Base-by-base conservation (phyloP, 2,329 filamentous ascomycete species). In the Furcasterigmium furcatum region DNA sequence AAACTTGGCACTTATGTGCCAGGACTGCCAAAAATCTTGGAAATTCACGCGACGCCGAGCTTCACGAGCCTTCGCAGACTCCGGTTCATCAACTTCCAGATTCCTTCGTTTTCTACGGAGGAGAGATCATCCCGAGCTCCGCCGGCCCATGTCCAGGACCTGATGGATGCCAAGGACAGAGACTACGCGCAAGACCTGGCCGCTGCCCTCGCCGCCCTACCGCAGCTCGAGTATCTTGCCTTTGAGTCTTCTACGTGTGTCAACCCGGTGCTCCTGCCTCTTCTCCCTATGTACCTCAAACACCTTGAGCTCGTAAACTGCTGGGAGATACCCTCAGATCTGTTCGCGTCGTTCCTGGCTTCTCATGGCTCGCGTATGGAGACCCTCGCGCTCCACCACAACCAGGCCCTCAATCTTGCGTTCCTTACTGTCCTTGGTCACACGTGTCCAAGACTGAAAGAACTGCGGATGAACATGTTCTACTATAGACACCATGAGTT, bases 231-330 rank as follows among this genome's bases (percentile, higher is more conserved):
- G 45, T 78, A 84, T 45, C 68, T 96, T 10, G 73, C 83, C 2
- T 84, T 96, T 52, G 82, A 91, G 57, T 85, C 85, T 8, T 95
- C 85, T 36, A 85, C 83, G 3, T 73, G 88, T 27, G 76, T 90
- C 47, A 87, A 87, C 57, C 77, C 82, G 8, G 71, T 73, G 9
- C 72, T 95, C 16, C 69, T 96, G n/a, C 73, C 79, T 2, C 70
- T 80, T 4, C 67, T 96, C 7, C 89, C 91, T 1, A 73, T 68
- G 10, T 76, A 71, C 4, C 72, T 97, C 18, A 68, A 76, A 38
- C 79, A 80, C 38, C 72, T 97, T 4, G 85, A 85, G 52, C 71
- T 96, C 14, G 80, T 84, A 52, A 92, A 94, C 55, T 96, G 91
- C 58, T 84, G 85, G 66, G 81, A 87, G 50, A 66, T 96, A 9